Percentiles rank a stretch among this genome's conserved stretches.
These are phyloP conservation scores for Pythium periplocum DNA, from an alignment of 352 stramenopile genomes.

Conservation along the genomic window DNA sequence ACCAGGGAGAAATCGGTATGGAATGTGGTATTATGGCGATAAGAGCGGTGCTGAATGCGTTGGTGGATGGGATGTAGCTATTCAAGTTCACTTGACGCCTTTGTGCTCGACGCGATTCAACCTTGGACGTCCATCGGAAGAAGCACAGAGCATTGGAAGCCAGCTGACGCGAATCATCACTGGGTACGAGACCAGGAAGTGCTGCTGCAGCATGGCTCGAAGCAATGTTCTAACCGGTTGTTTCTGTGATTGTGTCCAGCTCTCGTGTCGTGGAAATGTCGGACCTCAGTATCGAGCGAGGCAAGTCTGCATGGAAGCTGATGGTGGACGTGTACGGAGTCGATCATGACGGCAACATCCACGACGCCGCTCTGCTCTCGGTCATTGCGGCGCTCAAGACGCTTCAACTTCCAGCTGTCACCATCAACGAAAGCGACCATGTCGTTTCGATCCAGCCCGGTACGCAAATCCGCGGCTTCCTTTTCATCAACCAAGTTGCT, in stretches of 20 bases:
- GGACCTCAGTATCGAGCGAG: conserved; percentile 61
- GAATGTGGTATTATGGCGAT: neutral
- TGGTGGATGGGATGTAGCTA: conserved; percentile 22
- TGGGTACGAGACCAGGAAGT: conserved; percentile 25
- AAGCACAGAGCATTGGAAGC: conserved; percentile 72
- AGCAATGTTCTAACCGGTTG: neutral
- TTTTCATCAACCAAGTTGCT: neutral
- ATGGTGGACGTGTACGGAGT: conserved; percentile 79
- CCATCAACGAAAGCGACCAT: conserved; percentile 60
- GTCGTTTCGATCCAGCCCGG: conserved; percentile 62
- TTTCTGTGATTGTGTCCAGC: conserved; percentile 20
- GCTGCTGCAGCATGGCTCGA: no score
- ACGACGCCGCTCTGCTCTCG: conserved; percentile 62
- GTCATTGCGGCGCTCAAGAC: conserved; percentile 69
- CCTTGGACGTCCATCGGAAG: conserved; percentile 64
- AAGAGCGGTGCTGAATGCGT: conserved; percentile 2
- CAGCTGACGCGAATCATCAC: conserved; percentile 69
- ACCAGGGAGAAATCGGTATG: conserved; percentile 72
- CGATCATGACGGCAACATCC: conserved; percentile 79
- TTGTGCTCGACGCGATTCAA: conserved; percentile 72
- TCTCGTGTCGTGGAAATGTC: conserved; percentile 78
- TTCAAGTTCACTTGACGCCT: conserved; percentile 78
- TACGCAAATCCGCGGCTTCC: conserved; percentile 9
- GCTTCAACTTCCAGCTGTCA: conserved; percentile 52
- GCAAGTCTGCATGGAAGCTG: conserved; percentile 78